phyloP scores from a whole-genome alignment of 768 basidiomycete species.

The Artomyces pyxidatus region DNA sequence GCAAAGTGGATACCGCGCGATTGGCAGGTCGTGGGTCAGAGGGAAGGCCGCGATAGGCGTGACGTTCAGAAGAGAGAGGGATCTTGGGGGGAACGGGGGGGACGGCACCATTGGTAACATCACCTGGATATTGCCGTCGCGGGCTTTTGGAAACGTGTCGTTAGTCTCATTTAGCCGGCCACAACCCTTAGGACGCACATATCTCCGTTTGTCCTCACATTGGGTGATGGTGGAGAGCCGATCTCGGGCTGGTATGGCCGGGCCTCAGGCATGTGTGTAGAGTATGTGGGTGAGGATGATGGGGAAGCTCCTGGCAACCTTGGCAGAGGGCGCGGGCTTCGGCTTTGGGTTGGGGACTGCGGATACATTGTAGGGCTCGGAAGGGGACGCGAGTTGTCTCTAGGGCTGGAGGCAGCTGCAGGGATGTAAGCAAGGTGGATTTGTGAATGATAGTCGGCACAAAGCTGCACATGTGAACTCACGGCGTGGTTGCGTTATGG shows the following conservation, averaged over 20 bases:
- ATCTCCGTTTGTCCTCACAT: constrained; percentile 4
- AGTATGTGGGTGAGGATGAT: constrained; percentile 5
- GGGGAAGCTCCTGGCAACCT: constrained; percentile 10
- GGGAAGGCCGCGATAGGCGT: constrained; percentile 8
- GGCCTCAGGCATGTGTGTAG: constrained; percentile 14
- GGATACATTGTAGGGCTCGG: constrained; percentile 10
- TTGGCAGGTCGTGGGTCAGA: constrained; percentile 9
- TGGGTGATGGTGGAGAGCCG: background rate
- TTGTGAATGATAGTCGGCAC: background rate
- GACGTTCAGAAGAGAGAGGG: constrained; percentile 6
- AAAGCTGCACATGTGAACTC: constrained; percentile 1
- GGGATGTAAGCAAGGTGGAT: background rate
- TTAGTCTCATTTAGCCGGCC: background rate
- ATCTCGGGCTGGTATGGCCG: constrained; percentile 5
- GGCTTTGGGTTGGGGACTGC: constrained; percentile 12
- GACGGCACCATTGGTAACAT: constrained; percentile 3
- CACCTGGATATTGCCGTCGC: constrained; percentile 5
- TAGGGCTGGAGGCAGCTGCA: constrained; percentile 9
- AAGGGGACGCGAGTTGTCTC: constrained; percentile 9
- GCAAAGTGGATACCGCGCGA: background rate
- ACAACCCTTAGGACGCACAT: constrained; percentile 5
- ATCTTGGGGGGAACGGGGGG: background rate
- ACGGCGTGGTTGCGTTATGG: background rate
- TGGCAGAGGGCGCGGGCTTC: constrained; percentile 14
- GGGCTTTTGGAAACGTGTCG: background rate